These are phyloP conservation scores for Aphanomyces invadans DNA, from an alignment of 352 stramenopile genomes.

Conservation along the genomic window DNA sequence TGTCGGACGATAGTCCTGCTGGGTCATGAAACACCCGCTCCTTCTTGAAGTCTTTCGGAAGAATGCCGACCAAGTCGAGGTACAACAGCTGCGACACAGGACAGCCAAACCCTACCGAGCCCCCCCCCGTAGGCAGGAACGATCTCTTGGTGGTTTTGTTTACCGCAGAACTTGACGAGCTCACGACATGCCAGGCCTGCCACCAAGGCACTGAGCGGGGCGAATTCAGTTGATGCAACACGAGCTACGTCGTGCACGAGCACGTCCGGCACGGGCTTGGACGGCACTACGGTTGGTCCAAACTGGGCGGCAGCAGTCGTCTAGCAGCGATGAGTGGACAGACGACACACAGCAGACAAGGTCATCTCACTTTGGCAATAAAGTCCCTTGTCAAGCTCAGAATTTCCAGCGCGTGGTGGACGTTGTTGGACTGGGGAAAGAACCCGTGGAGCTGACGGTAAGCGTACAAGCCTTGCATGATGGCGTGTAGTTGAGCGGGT, in stretches of 20 bases:
- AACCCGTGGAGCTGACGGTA: slow-evolving; percentile 28
- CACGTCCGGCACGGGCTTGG: slow-evolving; percentile 16
- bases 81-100: slow-evolving; percentile 32
- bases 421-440: slow-evolving; percentile 30
- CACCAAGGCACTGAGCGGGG: slow-evolving; percentile 32
- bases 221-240: slow-evolving; percentile 32
- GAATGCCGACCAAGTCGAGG: slow-evolving; percentile 30
- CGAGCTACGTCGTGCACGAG: slow-evolving; percentile 27
- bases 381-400: slow-evolving; percentile 18
- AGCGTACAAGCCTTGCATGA: slow-evolving; percentile 29
- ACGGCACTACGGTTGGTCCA: background rate
- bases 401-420: slow-evolving; percentile 24
- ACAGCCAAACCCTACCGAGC: slow-evolving; percentile 25
- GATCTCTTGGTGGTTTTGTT: too few relatives aligned
- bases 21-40: slow-evolving; percentile 7
- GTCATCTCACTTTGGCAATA: slow-evolving; percentile 16
- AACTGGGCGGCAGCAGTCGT: background rate
- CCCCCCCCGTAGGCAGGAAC: too few relatives aligned
- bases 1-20: background rate
- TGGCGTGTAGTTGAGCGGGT: slow-evolving; percentile 25
- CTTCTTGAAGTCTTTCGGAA: slow-evolving; percentile 20
- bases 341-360: background rate
- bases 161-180: slow-evolving; percentile 31
- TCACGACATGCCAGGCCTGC: slow-evolving; percentile 31
- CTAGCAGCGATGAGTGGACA: background rate